A percentile compares a stretch with the other conserved stretches of the same genome.
Evolutionary conservation across 2,329 filamentous ascomycete genomes (phyloP).

Genomic region (Fusarium buharicum): DNA sequence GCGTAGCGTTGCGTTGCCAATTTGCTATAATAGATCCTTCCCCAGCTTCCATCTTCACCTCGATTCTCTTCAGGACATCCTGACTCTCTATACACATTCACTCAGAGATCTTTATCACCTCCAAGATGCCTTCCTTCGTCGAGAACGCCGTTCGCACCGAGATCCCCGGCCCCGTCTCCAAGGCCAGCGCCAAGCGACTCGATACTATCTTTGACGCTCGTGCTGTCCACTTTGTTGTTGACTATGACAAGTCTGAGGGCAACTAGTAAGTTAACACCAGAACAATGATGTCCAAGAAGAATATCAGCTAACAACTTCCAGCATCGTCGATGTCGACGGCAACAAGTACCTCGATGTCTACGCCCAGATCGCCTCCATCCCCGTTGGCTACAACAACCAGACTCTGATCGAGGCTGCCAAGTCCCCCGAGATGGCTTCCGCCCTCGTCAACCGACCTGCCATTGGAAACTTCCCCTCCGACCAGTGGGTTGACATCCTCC

Average conservation of each 20-base stretch:
- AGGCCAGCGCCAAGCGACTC: slow-evolving; percentile 55
- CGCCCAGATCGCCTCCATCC: slow-evolving; percentile 85
- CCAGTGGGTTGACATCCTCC: slow-evolving; percentile 78
- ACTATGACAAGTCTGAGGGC: slow-evolving; percentile 63
- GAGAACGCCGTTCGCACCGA: slow-evolving; percentile 51
- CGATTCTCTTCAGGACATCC: slow-evolving; percentile 32
- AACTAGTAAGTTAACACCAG: slow-evolving; percentile 54
- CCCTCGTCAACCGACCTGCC: slow-evolving; percentile 81
- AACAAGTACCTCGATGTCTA: slow-evolving; percentile 67
- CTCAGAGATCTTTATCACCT: slow-evolving; percentile 21
- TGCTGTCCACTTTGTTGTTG: slow-evolving; percentile 63
- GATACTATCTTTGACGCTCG: slow-evolving; percentile 63
- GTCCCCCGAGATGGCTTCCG: slow-evolving; percentile 76
- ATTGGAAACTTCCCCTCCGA: slow-evolving; percentile 83
- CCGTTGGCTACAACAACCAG: slow-evolving; percentile 84
- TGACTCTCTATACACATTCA: slow-evolving; percentile 24
- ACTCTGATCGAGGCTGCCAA: slow-evolving; percentile 71
- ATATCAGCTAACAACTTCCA: slow-evolving; percentile 26
- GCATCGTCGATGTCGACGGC: slow-evolving; percentile 61
- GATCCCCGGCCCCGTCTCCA: slow-evolving; percentile 54
- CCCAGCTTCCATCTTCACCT: slow-evolving; percentile 31
- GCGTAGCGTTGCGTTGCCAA: background rate
- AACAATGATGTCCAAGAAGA: background rate
- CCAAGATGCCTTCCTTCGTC: slow-evolving; percentile 49
- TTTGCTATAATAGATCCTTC: slow-evolving; percentile 46